Evolutionary conservation across 1,284 basidiomycete species (phyloP).

Genomic region (Vanrija sp.): DNA sequence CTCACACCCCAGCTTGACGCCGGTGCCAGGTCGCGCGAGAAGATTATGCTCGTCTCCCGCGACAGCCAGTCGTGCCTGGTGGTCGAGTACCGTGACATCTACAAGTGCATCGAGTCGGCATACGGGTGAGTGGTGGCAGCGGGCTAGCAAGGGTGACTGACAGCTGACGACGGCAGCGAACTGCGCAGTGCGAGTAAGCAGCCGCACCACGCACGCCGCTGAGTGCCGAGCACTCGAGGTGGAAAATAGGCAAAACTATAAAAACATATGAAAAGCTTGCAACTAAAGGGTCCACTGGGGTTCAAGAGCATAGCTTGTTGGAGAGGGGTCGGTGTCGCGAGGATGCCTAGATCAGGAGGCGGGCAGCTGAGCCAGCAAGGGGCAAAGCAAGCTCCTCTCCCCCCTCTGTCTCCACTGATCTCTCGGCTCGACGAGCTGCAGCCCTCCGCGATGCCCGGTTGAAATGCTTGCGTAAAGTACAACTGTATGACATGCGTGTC

Average conservation of each 20-base stretch:
- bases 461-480: neutral
- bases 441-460: no score
- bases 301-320: no score
- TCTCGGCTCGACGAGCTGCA: no score
- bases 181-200: neutral
- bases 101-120: constrained; percentile 74
- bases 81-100: constrained; percentile 90
- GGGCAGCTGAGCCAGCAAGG: no score
- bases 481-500: neutral
- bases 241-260: constrained; percentile 1
- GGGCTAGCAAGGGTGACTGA: no score
- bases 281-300: neutral
- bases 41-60: neutral
- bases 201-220: neutral
- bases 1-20: neutral
- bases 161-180: neutral
- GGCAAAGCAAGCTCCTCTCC: no score
- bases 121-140: constrained; percentile 59
- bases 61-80: constrained; percentile 85
- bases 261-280: constrained; percentile 13
- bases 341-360: no score
- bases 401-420: no score
- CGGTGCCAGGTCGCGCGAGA: neutral
- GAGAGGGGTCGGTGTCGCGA: no score
- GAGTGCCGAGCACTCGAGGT: neutral